Conservation (phyloP, 108 stramenopile species). For the Cyclotella atomus region DNA sequence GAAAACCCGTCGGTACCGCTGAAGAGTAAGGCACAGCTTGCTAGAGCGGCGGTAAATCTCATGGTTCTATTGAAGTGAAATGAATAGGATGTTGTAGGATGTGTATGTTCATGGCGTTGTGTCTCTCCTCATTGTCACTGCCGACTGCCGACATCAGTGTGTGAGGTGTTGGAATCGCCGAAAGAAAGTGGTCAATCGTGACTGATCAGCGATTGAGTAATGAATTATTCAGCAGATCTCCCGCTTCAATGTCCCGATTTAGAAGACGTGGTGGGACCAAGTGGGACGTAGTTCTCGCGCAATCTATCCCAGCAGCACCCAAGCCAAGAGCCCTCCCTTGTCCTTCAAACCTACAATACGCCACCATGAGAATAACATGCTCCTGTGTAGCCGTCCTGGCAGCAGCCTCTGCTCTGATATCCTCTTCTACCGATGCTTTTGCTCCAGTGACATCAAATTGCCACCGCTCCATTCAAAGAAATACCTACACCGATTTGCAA, state of each 20-base stretch:
- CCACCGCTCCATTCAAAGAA: not conserved
- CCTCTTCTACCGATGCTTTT: not conserved
- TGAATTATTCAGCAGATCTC: too few relatives aligned
- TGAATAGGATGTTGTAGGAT: not conserved
- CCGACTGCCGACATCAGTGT: too few relatives aligned
- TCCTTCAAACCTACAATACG: too few relatives aligned
- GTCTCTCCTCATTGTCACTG: too few relatives aligned
- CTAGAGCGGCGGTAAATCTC: not conserved
- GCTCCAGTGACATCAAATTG: not conserved
- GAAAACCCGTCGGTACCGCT: not conserved
- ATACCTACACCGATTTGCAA: too few relatives aligned
- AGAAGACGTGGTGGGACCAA: too few relatives aligned
- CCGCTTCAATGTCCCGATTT: not conserved
- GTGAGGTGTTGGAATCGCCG: too few relatives aligned
- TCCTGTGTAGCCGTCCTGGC: not conserved
- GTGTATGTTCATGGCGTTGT: too few relatives aligned
- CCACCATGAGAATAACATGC: constrained; percentile 12
- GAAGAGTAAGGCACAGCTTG: constrained; percentile 1
- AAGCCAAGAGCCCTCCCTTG: too few relatives aligned
- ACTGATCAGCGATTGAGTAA: too few relatives aligned
- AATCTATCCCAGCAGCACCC: too few relatives aligned
- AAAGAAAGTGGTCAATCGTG: not conserved
- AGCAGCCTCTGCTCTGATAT: not conserved
- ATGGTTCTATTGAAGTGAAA: not conserved
- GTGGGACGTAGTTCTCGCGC: too few relatives aligned